Base-by-base conservation (phyloP, 2,329 filamentous ascomycete species). In the Xylariales sp. region DNA sequence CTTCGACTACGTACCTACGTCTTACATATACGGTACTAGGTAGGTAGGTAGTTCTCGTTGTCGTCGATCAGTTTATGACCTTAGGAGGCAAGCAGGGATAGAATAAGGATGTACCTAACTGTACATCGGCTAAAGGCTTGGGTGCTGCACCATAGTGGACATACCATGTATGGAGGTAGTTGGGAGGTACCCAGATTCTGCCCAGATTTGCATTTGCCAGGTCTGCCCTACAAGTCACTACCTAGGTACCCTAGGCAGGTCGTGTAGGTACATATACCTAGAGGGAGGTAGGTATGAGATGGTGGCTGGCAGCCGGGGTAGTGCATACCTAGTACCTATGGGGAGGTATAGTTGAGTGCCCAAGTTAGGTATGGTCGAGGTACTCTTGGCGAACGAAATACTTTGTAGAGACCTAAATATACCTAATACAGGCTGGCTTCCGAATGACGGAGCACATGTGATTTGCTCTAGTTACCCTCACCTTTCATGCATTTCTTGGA, bases 91-190 rank as follows among this genome's bases (percentile, higher is more conserved):
- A 2, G 23, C 62, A 56, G 30, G 45, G 32, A 60, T 30, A 48
- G 54, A 67, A 61, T 52, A 46, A 12, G 45, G 18, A 43, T 56
- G 54, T 56, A 56, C 45, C 54, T 56, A 56, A 56, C 54, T 56
- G 54, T 56, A 55, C 59, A 50, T 69, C 64, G 64, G 64, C 67
- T 69, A 67, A 69, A 69, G 64, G 60, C 56, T 67, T 64, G 64
- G 54, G 50, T 66, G 63, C 43, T 41, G 64, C 46, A 49, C 30
- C 32, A 16, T 10, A 49, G 43, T 50, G 28, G 39, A 41, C 39
- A 41, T 14, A 12, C 39, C 16, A 10, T 28, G 14, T 7, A 14
- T 52, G 23, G 23, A 23, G 32, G 56, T 52, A 56, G 43, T 16
- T 6, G 12, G 3, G 36, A 57, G 50, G 65, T 67, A 67, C 50